Evolutionary conservation across 2,329 filamentous ascomycete species (phyloP).

Genomic region (Raffaelea albimanens): DNA sequence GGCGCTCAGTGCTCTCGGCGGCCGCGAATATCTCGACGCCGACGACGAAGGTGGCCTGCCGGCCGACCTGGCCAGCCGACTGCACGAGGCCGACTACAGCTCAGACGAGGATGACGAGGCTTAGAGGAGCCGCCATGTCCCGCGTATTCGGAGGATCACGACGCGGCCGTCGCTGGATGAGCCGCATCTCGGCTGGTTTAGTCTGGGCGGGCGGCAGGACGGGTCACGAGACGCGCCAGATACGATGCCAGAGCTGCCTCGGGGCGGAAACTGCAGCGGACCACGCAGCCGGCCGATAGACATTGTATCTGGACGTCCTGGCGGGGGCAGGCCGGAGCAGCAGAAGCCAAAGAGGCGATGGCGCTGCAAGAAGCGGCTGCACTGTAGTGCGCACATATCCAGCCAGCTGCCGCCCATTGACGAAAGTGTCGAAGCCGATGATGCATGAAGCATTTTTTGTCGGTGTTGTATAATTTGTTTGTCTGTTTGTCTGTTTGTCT

Average conservation of each 20-base stretch:
- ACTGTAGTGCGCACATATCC: background rate
- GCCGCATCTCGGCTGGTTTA: no score
- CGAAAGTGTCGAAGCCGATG: background rate
- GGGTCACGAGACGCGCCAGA: no score
- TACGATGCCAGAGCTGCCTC: no score
- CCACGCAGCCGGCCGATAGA: no score
- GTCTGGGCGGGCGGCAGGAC: no score
- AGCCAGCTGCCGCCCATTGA: background rate
- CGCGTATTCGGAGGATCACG: no score
- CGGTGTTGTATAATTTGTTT: background rate
- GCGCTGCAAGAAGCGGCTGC: no score
- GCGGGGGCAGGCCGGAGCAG: no score
- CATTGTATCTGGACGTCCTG: no score
- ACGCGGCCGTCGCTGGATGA: no score
- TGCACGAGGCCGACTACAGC: conserved; percentile 59
- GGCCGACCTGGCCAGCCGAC: conserved; percentile 65
- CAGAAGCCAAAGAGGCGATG: no score
- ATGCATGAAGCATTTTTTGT: background rate
- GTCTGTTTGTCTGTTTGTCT: background rate
- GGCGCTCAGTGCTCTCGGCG: conserved; percentile 74
- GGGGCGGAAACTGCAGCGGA: no score
- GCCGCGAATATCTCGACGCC: conserved; percentile 78
- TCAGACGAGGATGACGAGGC: conserved; percentile 55
- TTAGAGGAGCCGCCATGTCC: conserved; percentile 1
- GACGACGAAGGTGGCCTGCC: conserved; percentile 83